phyloP scores from a whole-genome alignment of 805 yeast genomes.

The Lipomyces sp. region DNA sequence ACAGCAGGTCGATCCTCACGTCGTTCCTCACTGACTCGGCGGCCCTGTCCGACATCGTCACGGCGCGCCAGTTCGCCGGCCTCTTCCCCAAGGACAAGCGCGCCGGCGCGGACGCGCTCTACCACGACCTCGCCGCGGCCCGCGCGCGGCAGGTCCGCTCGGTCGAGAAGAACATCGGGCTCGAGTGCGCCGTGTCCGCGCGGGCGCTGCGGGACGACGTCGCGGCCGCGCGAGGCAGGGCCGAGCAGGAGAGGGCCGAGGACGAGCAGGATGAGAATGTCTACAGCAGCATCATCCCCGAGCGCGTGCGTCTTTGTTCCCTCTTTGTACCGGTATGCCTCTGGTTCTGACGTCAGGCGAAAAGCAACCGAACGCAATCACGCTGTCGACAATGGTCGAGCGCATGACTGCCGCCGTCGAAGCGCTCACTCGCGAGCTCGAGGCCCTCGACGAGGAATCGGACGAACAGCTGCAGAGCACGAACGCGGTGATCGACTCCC shows the following conservation, averaged over 20 bases:
- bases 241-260: conserved; percentile 1
- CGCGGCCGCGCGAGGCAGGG: not conserved
- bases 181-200: conserved; percentile 14
- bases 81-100: conserved; percentile 18
- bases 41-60: conserved; percentile 13
- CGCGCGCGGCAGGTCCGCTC: conserved; percentile 1
- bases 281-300: conserved; percentile 5
- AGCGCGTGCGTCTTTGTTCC: not conserved
- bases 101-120: conserved; percentile 10
- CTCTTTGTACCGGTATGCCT: not conserved
- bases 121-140: conserved; percentile 11
- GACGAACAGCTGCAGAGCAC: conserved; percentile 1
- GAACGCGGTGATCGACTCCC: conserved; percentile 10
- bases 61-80: conserved; percentile 14
- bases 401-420: conserved; percentile 22
- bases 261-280: conserved; percentile 6
- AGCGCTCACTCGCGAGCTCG: conserved; percentile 1
- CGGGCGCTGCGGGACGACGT: conserved; percentile 1
- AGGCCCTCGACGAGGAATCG: conserved; percentile 2
- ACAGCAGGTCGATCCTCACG: conserved; percentile 14
- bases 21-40: conserved; percentile 16
- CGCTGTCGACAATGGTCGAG: conserved; percentile 8
- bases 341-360: not conserved
- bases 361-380: conserved; percentile 1
- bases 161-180: conserved; percentile 8